These are phyloP conservation scores for Hemisphaericaspora xylofermentans DNA, from an alignment of 1,139 yeast species.

Conservation along the genomic window DNA sequence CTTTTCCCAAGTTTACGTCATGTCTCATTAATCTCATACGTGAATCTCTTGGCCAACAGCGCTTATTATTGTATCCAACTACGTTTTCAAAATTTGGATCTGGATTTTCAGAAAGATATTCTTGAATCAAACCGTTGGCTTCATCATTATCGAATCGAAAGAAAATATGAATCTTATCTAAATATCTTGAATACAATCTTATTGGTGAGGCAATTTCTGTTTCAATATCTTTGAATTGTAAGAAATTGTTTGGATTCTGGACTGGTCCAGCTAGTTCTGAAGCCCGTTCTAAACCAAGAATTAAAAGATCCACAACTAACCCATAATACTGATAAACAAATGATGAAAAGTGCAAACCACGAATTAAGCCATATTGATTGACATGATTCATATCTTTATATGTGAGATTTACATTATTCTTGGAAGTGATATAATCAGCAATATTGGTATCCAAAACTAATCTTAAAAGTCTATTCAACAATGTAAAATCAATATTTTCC, in stretches of 20 bases:
- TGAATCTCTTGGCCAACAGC: conserved; percentile 93
- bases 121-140: conserved; percentile 71
- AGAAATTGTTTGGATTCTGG: conserved; percentile 69
- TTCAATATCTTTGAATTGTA: conserved; percentile 62
- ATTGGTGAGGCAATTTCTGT: conserved; percentile 71
- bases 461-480: conserved; percentile 76
- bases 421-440: conserved; percentile 93
- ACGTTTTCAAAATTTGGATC: conserved; percentile 87
- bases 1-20: conserved; percentile 90
- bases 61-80: conserved; percentile 84
- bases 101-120: conserved; percentile 78
- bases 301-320: conserved; percentile 72
- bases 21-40: conserved; percentile 89
- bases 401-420: conserved; percentile 76
- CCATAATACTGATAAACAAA: conserved; percentile 92
- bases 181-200: conserved; percentile 75
- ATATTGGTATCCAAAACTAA: conserved; percentile 84
- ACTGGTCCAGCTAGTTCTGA: conserved; percentile 81
- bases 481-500: conserved; percentile 85
- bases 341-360: conserved; percentile 89
- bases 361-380: conserved; percentile 81
- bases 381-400: conserved; percentile 96
- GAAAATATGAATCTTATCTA: conserved; percentile 78
- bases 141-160: conserved; percentile 76
- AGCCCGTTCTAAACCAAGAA: conserved; percentile 87